Evolutionary conservation across 768 basidiomycete species (phyloP).

Genomic region (Brasilioporus rufonigricans): DNA sequence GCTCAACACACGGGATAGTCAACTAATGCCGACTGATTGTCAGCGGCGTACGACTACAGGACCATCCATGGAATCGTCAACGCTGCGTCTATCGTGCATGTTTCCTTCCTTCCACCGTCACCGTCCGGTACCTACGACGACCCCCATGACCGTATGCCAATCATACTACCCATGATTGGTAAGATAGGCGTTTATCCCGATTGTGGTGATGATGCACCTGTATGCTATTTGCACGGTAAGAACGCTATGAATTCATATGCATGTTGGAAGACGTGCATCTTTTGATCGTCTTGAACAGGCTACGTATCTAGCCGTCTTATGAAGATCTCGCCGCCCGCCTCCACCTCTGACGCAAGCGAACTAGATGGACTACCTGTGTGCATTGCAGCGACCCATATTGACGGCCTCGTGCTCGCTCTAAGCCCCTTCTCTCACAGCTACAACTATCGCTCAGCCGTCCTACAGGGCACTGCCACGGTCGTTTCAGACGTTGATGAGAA

Average conservation of each 20-base stretch:
- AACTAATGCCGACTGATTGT: neutral
- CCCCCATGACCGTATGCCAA: constrained; percentile 11
- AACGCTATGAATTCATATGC: no score
- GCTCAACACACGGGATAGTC: neutral
- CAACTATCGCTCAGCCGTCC: constrained; percentile 26
- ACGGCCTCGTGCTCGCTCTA: constrained; percentile 23
- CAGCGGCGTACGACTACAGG: constrained; percentile 22
- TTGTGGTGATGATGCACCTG: constrained; percentile 3
- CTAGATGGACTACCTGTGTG: constrained; percentile 16
- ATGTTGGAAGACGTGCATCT: neutral
- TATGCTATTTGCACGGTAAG: constrained; percentile 26
- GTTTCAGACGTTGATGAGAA: constrained; percentile 21
- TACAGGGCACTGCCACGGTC: constrained; percentile 17
- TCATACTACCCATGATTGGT: constrained; percentile 28
- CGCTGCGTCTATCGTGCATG: constrained; percentile 20
- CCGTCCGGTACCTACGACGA: constrained; percentile 10
- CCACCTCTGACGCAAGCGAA: neutral
- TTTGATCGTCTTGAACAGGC: constrained; percentile 8
- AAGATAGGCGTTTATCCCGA: constrained; percentile 21
- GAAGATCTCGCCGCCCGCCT: constrained; percentile 15
- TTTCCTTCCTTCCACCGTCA: constrained; percentile 25
- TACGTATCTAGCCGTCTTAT: constrained; percentile 26
- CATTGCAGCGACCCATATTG: constrained; percentile 25
- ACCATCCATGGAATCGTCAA: constrained; percentile 25
- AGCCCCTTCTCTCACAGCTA: constrained; percentile 27